phyloP scores from a whole-genome alignment of 176 grass and related monocot species.

The Triticum turgidum region DNA sequence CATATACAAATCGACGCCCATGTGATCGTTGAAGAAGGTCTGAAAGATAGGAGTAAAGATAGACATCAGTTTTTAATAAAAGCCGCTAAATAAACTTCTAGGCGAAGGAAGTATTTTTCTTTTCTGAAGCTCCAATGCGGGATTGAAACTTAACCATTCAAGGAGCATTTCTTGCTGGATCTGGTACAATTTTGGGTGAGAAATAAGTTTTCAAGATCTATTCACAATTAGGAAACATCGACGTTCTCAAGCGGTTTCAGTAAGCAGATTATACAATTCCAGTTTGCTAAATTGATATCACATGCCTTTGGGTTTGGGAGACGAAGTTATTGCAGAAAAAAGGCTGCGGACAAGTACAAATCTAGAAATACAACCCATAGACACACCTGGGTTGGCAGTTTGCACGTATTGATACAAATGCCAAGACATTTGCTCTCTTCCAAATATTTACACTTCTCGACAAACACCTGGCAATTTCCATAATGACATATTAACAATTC shows the following conservation, averaged over 20 bases:
- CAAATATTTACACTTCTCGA: conserved; percentile 83
- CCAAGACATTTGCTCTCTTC: conserved; percentile 96
- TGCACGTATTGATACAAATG: conserved; percentile 91
- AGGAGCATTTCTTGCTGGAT: not conserved
- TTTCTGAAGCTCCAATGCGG: not conserved
- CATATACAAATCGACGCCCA: conserved; percentile 88
- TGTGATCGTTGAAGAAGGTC: conserved; percentile 89
- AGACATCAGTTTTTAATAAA: too few species aligned
- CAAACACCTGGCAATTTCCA: conserved; percentile 55
- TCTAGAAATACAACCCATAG: not conserved
- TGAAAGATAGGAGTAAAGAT: conserved; percentile 9
- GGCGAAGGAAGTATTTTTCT: too few species aligned
- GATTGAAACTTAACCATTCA: not conserved
- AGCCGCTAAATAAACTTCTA: not conserved
- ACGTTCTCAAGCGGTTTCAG: not conserved
- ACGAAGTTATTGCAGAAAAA: not conserved
- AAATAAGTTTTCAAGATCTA: not conserved
- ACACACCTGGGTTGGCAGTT: conserved; percentile 86
- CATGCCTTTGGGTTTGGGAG: not conserved
- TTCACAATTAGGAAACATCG: not conserved
- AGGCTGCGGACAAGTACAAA: not conserved
- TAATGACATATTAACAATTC: not conserved
- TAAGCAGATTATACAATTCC: not conserved
- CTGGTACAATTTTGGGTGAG: not conserved
- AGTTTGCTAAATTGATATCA: not conserved